Evolutionary conservation across 2,329 filamentous ascomycete genomes (phyloP), one percentile per base, ranked within the genome.

Genomic region (Pseudogymnoascus sp.): DNA sequence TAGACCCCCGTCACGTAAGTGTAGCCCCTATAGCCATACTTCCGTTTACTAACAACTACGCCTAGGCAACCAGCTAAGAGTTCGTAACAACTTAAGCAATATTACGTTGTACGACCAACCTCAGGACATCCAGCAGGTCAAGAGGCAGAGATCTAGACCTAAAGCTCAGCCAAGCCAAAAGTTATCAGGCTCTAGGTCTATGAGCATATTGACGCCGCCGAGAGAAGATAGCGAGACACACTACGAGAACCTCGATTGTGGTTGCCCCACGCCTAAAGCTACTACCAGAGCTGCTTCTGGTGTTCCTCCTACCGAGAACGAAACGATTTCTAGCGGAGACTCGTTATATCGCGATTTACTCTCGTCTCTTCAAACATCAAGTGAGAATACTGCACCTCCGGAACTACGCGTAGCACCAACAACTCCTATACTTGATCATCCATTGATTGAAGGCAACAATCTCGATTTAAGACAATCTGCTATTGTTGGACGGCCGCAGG

Each of bases 1-100:
- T 6, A 72, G 73, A n/a, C 72, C 73, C 1, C 61, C 62, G n/a
- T 61, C 62, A 47, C 66, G 72, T 70, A 37, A 76, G 72, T 30
- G 71, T 39, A 43, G 30, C 14, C 20, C 43, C n/a, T 50, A 50
- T 15, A 30, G 14, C 25, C 43, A 9, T 28, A 18, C 25, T 6
- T 50, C 30, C 25, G 43, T 30, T 33, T 50, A 50, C n/a, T 50
- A 50, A 50, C 25, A 30, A 30, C 30, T 11, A 50, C 8, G 30
- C 5, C 7, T 30, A 50, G 43, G n/a, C 22, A 50, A 50, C 43
- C 7, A 6, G 18, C n/a, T 11, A 11, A 18, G 25, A 12, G 25
- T 30, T 4, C 4, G 8, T 50, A 18, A 12, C 25, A 6, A 30
- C 25, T 4, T n/a, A 6, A 50, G n/a, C 30, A 9, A 30, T 5